phyloP scores from a whole-genome alignment of 768 basidiomycete genomes.

The Mycena vitilis region DNA sequence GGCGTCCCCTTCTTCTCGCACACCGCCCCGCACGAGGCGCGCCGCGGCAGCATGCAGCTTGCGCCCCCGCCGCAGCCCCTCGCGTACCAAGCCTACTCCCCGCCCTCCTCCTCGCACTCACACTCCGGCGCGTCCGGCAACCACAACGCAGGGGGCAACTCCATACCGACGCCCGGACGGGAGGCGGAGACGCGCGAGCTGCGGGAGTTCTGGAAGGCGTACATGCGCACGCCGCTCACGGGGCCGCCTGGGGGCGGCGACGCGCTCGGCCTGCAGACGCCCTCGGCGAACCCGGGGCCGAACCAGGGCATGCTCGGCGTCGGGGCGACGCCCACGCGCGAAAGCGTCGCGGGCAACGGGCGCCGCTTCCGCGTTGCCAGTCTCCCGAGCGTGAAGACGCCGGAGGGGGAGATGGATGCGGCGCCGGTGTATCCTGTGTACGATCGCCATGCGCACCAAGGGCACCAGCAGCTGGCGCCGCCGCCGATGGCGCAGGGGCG shows the following conservation, averaged over 20 bases:
- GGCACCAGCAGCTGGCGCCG: constrained; percentile 36
- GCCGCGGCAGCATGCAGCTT: constrained; percentile 23
- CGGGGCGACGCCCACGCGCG: constrained; percentile 13
- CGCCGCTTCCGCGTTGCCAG: constrained; percentile 71
- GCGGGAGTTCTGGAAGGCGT: constrained; percentile 80
- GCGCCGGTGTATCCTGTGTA: constrained; percentile 30
- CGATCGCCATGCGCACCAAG: constrained; percentile 21
- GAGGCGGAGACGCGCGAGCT: constrained; percentile 61
- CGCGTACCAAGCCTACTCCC: constrained; percentile 19
- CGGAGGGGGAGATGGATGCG: constrained; percentile 52
- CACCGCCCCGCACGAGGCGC: background rate
- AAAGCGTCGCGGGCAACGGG: background rate
- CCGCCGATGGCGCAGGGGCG: constrained; percentile 39
- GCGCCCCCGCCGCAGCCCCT: constrained; percentile 17
- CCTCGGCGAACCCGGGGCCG: constrained; percentile 6
- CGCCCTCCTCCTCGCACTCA: constrained; percentile 6
- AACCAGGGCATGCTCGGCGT: constrained; percentile 10
- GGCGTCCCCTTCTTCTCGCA: constrained; percentile 71
- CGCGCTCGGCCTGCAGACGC: constrained; percentile 36
- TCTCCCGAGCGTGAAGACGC: constrained; percentile 77
- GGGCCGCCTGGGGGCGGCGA: constrained; percentile 46
- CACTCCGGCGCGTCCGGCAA: background rate
- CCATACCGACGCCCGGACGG: constrained; percentile 47
- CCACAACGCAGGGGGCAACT: constrained; percentile 9
- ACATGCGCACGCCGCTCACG: constrained; percentile 74